These are phyloP conservation scores for Rosa lucieae DNA, from an alignment of 306 rosid genomes.

Conservation along the genomic window DNA sequence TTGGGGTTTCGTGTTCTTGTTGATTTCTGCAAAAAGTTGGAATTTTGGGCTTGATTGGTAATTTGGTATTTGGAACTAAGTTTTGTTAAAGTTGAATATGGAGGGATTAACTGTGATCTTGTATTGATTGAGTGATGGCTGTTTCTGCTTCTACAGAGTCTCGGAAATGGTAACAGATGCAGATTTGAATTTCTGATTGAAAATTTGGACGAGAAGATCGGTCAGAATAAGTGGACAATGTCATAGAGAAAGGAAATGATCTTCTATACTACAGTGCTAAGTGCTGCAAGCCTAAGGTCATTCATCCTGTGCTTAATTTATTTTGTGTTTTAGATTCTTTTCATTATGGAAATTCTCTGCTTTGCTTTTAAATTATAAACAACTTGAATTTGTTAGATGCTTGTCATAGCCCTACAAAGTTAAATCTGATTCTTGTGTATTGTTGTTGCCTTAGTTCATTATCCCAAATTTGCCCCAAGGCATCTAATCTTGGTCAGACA, in stretches of 20 bases:
- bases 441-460: background rate
- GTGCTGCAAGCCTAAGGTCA: slow-evolving; percentile 87
- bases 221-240: slow-evolving; percentile 65
- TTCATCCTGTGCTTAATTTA: slow-evolving; percentile 3
- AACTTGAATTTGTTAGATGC: background rate
- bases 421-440: slow-evolving; percentile 11
- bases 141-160: slow-evolving; percentile 50
- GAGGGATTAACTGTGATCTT: slow-evolving; percentile 6
- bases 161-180: slow-evolving; percentile 52
- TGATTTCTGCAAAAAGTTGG: background rate
- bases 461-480: background rate
- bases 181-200: slow-evolving; percentile 67
- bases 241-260: slow-evolving; percentile 62
- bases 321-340: background rate
- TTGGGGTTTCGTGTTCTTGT: too few species aligned
- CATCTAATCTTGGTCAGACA: background rate
- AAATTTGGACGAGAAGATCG: slow-evolving; percentile 54
- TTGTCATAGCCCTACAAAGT: background rate
- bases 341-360: background rate
- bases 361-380: background rate
- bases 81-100: background rate
- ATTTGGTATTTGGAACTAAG: background rate
- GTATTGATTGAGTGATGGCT: slow-evolving; percentile 24
- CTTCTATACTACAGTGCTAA: slow-evolving; percentile 64
- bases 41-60: background rate